phyloP scores from a whole-genome alignment of 768 basidiomycete genomes.

The Gloeostereum incarnatum region DNA sequence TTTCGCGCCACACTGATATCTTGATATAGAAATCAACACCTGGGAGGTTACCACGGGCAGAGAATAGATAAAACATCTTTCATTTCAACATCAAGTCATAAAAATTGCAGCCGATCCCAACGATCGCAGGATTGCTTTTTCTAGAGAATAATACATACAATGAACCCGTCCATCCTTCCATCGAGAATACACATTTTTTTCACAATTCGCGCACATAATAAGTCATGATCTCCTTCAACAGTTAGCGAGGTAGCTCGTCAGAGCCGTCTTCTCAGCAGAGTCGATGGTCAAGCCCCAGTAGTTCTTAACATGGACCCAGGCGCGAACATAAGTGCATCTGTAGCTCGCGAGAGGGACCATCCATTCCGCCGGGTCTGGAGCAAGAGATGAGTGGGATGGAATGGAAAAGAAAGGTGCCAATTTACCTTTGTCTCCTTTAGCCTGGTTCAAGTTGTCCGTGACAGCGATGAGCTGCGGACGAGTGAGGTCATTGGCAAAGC shows the following conservation, averaged over 20 bases:
- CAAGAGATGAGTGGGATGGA: not conserved
- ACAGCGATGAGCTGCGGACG: slow-evolving; percentile 47
- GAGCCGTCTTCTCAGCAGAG: slow-evolving; percentile 38
- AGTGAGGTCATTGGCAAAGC: slow-evolving; percentile 46
- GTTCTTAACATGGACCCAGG: slow-evolving; percentile 46
- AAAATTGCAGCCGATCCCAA: no score
- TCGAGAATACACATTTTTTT: no score
- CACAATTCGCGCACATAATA: no score
- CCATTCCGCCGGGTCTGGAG: slow-evolving; percentile 38
- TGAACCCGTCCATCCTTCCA: no score
- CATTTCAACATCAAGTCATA: no score
- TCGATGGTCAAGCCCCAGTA: slow-evolving; percentile 40
- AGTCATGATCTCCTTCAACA: slow-evolving; percentile 20
- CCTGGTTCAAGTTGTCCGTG: slow-evolving; percentile 34
- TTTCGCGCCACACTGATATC: no score
- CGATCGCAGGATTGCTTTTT: no score
- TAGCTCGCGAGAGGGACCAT: slow-evolving; percentile 38
- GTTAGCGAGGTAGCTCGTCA: slow-evolving; percentile 25
- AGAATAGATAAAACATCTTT: no score
- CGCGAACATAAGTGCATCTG: slow-evolving; percentile 42
- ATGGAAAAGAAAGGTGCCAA: not conserved
- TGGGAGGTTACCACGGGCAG: no score
- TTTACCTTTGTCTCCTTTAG: slow-evolving; percentile 26
- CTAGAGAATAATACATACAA: no score
- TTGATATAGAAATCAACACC: no score